Evolutionary conservation across 352 stramenopile genomes (phyloP).

Genomic region (Globisporangium parvum): DNA sequence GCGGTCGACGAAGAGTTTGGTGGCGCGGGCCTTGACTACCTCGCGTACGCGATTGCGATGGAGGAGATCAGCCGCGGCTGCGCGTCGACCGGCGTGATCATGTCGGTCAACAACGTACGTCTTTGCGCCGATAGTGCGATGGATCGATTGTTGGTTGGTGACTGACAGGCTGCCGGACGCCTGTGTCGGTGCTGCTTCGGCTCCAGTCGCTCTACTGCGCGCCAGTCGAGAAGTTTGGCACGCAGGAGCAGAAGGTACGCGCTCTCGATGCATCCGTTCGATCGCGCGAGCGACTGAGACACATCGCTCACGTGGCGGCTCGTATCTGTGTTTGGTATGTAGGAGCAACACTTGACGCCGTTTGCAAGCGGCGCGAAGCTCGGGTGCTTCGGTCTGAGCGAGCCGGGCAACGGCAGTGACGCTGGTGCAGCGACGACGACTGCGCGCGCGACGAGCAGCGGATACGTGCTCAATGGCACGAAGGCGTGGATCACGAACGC

Average conservation of each 20-base stretch:
- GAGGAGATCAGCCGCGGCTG: slow-evolving; percentile 96
- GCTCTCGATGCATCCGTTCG: neutral
- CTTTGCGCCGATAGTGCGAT: neutral
- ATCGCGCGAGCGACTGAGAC: neutral
- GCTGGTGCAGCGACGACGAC: slow-evolving; percentile 92
- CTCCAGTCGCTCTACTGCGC: slow-evolving; percentile 93
- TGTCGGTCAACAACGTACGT: slow-evolving; percentile 91
- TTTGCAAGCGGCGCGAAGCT: slow-evolving; percentile 90
- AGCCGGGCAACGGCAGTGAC: slow-evolving; percentile 93
- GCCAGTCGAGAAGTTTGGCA: slow-evolving; percentile 93
- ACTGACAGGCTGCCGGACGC: neutral
- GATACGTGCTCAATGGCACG: slow-evolving; percentile 95
- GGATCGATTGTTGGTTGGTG: neutral
- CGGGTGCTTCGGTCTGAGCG: slow-evolving; percentile 93
- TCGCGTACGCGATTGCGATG: slow-evolving; percentile 97
- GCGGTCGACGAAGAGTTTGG: slow-evolving; percentile 86
- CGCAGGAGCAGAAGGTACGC: slow-evolving; percentile 79
- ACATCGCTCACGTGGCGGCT: too few species aligned
- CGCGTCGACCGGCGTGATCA: slow-evolving; percentile 94
- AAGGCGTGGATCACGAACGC: slow-evolving; percentile 98
- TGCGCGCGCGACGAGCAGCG: slow-evolving; percentile 71
- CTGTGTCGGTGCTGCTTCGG: slow-evolving; percentile 3
- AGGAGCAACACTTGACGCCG: slow-evolving; percentile 82
- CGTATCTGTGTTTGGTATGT: too few species aligned
- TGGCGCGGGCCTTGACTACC: slow-evolving; percentile 92